Conservation (phyloP, 1,284 basidiomycete species). For the Schizopora paradoxa region DNA sequence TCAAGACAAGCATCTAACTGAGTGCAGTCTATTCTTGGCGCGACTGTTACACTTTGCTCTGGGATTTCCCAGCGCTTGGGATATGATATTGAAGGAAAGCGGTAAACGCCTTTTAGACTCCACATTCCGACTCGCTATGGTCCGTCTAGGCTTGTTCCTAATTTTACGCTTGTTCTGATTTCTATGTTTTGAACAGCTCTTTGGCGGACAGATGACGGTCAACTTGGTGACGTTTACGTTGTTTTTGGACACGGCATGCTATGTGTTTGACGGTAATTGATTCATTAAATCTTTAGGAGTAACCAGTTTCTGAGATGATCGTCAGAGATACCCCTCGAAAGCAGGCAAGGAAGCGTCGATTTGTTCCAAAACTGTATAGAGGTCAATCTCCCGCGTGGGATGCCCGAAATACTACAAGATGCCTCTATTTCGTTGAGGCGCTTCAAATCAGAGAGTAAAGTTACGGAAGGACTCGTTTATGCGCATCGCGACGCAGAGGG, state of each 20-base stretch:
- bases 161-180: slow-evolving; percentile 4
- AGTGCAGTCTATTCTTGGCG: slow-evolving; percentile 45
- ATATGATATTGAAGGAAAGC: slow-evolving; percentile 42
- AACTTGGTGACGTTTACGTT: slow-evolving; percentile 57
- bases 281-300: neutral
- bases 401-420: slow-evolving; percentile 47
- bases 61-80: slow-evolving; percentile 59
- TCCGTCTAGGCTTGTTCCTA: slow-evolving; percentile 37
- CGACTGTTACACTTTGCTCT: slow-evolving; percentile 69
- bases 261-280: slow-evolving; percentile 62
- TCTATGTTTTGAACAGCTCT: slow-evolving; percentile 33
- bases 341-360: slow-evolving; percentile 45
- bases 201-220: slow-evolving; percentile 44
- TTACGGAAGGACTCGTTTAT: slow-evolving; percentile 54
- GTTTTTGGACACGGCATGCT: slow-evolving; percentile 67
- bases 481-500: slow-evolving; percentile 50
- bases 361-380: slow-evolving; percentile 60
- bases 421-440: slow-evolving; percentile 47
- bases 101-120: slow-evolving; percentile 39
- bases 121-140: slow-evolving; percentile 51
- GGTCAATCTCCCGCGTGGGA: slow-evolving; percentile 44
- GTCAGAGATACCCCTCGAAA: slow-evolving; percentile 57
- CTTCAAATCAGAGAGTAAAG: slow-evolving; percentile 48
- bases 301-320: slow-evolving; percentile 2
- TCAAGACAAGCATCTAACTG: slow-evolving; percentile 20